These are phyloP conservation scores for Tritrichomonas foetus DNA, from an alignment of 208 protist genomes.

Conservation along the genomic window DNA sequence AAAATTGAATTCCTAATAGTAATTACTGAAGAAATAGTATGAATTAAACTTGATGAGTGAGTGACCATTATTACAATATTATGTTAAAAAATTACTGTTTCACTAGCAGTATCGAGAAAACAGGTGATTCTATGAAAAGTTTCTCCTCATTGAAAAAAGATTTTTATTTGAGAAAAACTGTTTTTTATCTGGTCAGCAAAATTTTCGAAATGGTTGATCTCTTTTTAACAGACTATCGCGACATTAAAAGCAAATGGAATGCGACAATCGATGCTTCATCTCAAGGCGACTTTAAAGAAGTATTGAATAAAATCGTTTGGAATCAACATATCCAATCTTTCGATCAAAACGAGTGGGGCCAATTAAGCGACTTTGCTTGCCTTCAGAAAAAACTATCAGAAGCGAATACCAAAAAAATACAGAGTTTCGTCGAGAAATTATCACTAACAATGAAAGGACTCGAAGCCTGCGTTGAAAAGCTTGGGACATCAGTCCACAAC, in stretches of 20 bases:
- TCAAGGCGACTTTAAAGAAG: background rate
- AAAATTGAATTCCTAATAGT: too few species aligned
- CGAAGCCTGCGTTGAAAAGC: background rate
- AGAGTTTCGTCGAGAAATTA: background rate
- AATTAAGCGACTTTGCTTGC: background rate
- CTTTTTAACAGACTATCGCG: background rate
- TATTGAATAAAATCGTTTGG: background rate
- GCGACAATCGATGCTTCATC: background rate
- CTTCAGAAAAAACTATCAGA: background rate
- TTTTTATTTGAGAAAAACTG: too few species aligned
- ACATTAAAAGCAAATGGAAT: background rate
- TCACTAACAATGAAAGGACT: background rate
- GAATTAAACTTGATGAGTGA: too few species aligned
- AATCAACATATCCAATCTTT: constrained; percentile 14
- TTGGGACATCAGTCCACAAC: background rate
- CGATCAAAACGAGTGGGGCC: background rate
- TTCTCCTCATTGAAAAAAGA: too few species aligned
- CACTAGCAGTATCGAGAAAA: too few species aligned
- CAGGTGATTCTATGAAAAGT: too few species aligned
- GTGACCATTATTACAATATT: too few species aligned
- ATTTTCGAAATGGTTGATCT: background rate
- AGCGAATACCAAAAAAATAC: background rate
- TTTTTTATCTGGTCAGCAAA: background rate
- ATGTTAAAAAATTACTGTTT: too few species aligned
- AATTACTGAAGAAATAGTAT: too few species aligned